Evolutionary conservation across 176 grass and related monocot species (phyloP).

Genomic region (Phragmites australis): DNA sequence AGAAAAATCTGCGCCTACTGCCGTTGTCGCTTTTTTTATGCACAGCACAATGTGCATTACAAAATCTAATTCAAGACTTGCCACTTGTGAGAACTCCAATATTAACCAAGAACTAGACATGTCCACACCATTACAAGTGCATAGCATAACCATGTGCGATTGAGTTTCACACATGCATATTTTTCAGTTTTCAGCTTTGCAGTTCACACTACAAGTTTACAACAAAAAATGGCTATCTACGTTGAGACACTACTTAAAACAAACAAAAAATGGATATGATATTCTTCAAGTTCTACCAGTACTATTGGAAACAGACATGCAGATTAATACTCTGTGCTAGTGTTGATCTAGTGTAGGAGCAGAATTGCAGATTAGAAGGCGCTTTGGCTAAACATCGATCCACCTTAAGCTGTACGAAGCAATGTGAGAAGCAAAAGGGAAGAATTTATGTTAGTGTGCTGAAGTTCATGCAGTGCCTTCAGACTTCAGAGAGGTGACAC

Average conservation of each 20-base stretch:
- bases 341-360: background rate
- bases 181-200: background rate
- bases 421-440: conserved; percentile 11
- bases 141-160: background rate
- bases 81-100: background rate
- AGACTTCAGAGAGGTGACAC: background rate
- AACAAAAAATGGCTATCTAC: no score
- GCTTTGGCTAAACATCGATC: background rate
- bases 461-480: background rate
- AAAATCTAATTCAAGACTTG: background rate
- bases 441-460: background rate
- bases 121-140: background rate
- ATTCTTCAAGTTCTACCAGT: background rate
- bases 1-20: background rate
- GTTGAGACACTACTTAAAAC: no score
- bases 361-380: background rate
- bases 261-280: background rate
- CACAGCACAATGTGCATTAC: background rate
- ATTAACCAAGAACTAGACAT: background rate
- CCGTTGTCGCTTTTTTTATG: background rate
- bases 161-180: background rate
- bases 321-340: background rate
- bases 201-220: background rate
- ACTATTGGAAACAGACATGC: background rate
- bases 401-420: background rate